Evolutionary conservation across 1,284 basidiomycete genomes (phyloP).

Genomic region (Cryptococcus neoformans): DNA sequence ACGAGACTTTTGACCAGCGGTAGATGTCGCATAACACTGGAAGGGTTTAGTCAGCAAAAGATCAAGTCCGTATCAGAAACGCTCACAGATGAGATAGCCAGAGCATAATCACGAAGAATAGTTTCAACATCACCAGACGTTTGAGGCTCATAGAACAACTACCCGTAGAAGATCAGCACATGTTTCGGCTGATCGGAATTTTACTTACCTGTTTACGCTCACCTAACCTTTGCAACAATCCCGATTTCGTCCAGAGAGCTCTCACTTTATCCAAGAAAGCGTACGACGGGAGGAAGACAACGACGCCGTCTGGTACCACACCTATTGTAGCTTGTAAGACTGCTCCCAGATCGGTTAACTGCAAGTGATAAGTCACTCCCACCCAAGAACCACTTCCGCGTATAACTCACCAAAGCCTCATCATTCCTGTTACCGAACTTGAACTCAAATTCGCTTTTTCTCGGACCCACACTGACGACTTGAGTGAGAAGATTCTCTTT

Average conservation of each 20-base stretch:
- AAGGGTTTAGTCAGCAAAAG: constrained; percentile 1
- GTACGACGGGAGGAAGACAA: constrained; percentile 95
- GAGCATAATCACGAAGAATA: constrained; percentile 71
- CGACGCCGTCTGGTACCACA: constrained; percentile 79
- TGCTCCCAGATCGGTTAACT: constrained; percentile 79
- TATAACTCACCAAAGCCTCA: constrained; percentile 57
- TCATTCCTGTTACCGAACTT: constrained; percentile 77
- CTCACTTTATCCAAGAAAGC: constrained; percentile 70
- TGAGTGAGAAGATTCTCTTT: constrained; percentile 72
- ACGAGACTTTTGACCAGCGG: constrained; percentile 13
- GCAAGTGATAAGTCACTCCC: background rate
- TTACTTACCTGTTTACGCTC: constrained; percentile 68
- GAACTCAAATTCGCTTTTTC: constrained; percentile 73
- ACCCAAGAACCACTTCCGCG: background rate
- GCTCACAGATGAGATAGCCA: constrained; percentile 52
- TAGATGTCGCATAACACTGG: constrained; percentile 10
- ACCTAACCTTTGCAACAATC: constrained; percentile 61
- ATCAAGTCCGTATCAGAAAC: background rate
- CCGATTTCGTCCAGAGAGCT: constrained; percentile 62
- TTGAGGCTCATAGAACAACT: constrained; percentile 90
- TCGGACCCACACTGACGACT: constrained; percentile 73
- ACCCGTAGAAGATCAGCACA: background rate
- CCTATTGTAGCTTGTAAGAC: constrained; percentile 73
- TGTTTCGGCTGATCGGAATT: background rate
- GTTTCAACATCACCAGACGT: constrained; percentile 70